Base-by-base conservation (phyloP, 345 rosid species). In the Ceriops zippeliana region DNA sequence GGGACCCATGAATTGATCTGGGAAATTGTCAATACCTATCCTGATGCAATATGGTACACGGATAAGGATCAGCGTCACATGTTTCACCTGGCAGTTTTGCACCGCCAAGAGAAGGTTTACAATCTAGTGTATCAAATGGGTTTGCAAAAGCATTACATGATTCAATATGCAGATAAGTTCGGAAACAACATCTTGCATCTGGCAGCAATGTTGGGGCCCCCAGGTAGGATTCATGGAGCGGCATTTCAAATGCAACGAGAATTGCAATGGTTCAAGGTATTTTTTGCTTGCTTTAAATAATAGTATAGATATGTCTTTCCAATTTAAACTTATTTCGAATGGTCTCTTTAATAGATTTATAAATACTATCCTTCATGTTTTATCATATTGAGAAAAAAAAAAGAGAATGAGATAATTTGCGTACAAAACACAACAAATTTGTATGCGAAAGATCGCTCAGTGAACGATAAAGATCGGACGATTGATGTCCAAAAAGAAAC, bases 261-360 rank as follows among this genome's bases (percentile, higher is more conserved):
- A 30, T 24, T 54, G 59, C 59, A 54, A 54, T 54, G 59, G 59
- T 54, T 54, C 27, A 3, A 10, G 59, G 59, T 54, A n/a, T n/a
- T n/a, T n/a, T n/a, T n/a, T n/a, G n/a, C n/a, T n/a, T n/a, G n/a
- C n/a, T n/a, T n/a, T n/a, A n/a, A n/a, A n/a, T n/a, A n/a, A n/a
- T n/a, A n/a, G n/a, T n/a, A n/a, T n/a, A n/a, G n/a, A n/a, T n/a
- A n/a, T n/a, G n/a, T n/a, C n/a, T n/a, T n/a, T n/a, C n/a, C n/a
- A n/a, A n/a, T n/a, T n/a, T n/a, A n/a, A n/a, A n/a, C n/a, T n/a
- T n/a, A n/a, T n/a, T n/a, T n/a, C n/a, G n/a, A n/a, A n/a, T n/a
- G n/a, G 24, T 1, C 30, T 28, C 30, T 28, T 28, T 28, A 28
- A 28, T 28, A 28, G 0, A 7, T 38, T 38, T 10, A 38, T 38